Base-by-base conservation (phyloP, 805 yeast species). In the Schwanniomyces yamadae region DNA sequence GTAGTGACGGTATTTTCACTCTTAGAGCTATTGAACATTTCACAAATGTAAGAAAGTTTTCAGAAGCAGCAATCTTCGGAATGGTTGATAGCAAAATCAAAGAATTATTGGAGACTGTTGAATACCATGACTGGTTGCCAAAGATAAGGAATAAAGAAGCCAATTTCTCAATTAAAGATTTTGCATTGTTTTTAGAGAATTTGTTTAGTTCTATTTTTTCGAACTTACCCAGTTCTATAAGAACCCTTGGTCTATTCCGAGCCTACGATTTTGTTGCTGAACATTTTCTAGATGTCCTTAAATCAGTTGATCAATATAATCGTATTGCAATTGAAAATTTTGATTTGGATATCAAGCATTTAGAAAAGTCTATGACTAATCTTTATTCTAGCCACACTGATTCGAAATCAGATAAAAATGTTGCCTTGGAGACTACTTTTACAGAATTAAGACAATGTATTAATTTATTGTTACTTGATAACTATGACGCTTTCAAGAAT, bases 211-310 rank as follows among this genome's bases (percentile, higher is more conserved):
- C 95, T 1, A 88, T 95, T 11, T 77, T 93, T 48, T 81, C 84
- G 8, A 84, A 84, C 40, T 68, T 93, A 31, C 97, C 98, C 0
- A 73, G 73, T 29, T 75, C 84, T 4, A 80, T 91, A 39, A 77
- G 85, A 47, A 80, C 91, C 3, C 64, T 89, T 41, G 77, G 95
- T n/a, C 74, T 90, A 41, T 80, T 88, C 46, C 77, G 95, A 53
- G 88, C 91, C 18, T 87, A 86, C 55, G 98, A 90, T 63, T 80
- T 84, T 45, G 74, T 93, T 41, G 80, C 95, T 0, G 76, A 81
- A 26, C 77, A 81, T 42, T 77, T 91, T 55, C 66, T 84, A 42
- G 71, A 73, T 28, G 67, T 80, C 6, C 66, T 90, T 41, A 66
- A 78, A 29, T 72, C 73, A 13, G 75, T 80, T 1, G 73, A 71